phyloP scores from a whole-genome alignment of 2,329 filamentous ascomycete species.

The Colletotrichum magnum region DNA sequence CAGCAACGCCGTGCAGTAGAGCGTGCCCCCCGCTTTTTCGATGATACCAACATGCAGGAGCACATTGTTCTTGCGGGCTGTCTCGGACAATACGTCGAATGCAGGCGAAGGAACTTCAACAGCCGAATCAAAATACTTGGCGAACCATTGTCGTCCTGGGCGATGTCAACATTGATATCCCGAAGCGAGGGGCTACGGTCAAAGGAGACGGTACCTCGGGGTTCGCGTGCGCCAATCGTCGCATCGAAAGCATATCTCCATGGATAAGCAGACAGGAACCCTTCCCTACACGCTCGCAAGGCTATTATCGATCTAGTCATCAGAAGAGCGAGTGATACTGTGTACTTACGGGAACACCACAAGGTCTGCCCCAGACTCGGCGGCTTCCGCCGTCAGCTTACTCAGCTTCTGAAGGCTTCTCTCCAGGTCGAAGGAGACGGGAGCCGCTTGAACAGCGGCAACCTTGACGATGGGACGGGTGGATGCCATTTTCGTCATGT shows the following conservation, averaged over 20 bases:
- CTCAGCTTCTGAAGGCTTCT: slow-evolving; percentile 53
- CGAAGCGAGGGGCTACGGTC: background rate
- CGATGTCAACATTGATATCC: background rate
- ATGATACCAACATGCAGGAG: slow-evolving; percentile 56
- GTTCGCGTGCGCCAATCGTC: slow-evolving; percentile 57
- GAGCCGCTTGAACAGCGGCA: slow-evolving; percentile 57
- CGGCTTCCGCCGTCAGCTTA: slow-evolving; percentile 52
- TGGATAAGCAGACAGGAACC: slow-evolving; percentile 57
- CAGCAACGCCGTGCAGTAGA: slow-evolving; percentile 57
- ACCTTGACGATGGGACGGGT: slow-evolving; percentile 49
- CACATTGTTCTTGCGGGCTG: slow-evolving; percentile 52
- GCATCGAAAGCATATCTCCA: slow-evolving; percentile 59
- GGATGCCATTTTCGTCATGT: slow-evolving; percentile 21
- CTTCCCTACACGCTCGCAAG: slow-evolving; percentile 46
- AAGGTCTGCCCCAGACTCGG: slow-evolving; percentile 53
- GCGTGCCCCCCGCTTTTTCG: slow-evolving; percentile 56
- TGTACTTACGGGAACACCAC: slow-evolving; percentile 56
- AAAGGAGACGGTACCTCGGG: slow-evolving; percentile 48
- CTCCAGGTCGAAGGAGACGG: slow-evolving; percentile 54
- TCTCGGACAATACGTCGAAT: slow-evolving; percentile 49
- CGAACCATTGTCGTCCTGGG: slow-evolving; percentile 57
- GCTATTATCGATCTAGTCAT: background rate
- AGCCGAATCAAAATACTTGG: slow-evolving; percentile 55
- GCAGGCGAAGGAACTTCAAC: slow-evolving; percentile 55
- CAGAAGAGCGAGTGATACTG: background rate